Evolutionary conservation across 495 filamentous ascomycete genomes (phyloP).

Genomic region (Penicillium psychrofluorescens): DNA sequence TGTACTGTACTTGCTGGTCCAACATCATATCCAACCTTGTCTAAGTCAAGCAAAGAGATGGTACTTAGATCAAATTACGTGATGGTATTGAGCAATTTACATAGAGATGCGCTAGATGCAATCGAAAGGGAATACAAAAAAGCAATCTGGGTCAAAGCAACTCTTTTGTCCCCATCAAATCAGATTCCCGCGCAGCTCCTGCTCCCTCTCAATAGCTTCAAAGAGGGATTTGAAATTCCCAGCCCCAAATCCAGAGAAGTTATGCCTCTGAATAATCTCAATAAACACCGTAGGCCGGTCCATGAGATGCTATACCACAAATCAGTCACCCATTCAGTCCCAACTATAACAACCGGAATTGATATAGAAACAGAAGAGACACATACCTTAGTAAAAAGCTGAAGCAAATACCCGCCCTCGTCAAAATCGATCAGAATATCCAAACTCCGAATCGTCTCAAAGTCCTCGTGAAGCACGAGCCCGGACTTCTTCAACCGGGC

Average conservation of each 20-base stretch:
- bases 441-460: slow-evolving; percentile 60
- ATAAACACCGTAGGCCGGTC: slow-evolving; percentile 91
- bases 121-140: slow-evolving; percentile 8
- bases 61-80: not conserved
- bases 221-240: slow-evolving; percentile 94
- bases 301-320: slow-evolving; percentile 59
- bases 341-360: not conserved
- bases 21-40: too few relatives aligned
- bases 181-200: slow-evolving; percentile 75
- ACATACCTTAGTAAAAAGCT: slow-evolving; percentile 74
- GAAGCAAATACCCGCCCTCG: slow-evolving; percentile 75
- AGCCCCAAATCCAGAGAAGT: slow-evolving; percentile 84
- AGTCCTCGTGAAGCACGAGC: slow-evolving; percentile 60
- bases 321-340: slow-evolving; percentile 11
- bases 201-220: slow-evolving; percentile 87
- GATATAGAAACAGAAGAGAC: not conserved
- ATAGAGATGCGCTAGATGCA: not conserved
- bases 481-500: slow-evolving; percentile 50
- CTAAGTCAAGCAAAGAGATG: too few relatives aligned
- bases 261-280: slow-evolving; percentile 84
- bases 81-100: not conserved
- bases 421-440: slow-evolving; percentile 91
- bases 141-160: not conserved
- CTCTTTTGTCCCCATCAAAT: slow-evolving; percentile 12
- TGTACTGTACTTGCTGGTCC: too few relatives aligned